phyloP scores from a whole-genome alignment of 2,329 filamentous ascomycete species.

The Teratosphaeria gauchensis region DNA sequence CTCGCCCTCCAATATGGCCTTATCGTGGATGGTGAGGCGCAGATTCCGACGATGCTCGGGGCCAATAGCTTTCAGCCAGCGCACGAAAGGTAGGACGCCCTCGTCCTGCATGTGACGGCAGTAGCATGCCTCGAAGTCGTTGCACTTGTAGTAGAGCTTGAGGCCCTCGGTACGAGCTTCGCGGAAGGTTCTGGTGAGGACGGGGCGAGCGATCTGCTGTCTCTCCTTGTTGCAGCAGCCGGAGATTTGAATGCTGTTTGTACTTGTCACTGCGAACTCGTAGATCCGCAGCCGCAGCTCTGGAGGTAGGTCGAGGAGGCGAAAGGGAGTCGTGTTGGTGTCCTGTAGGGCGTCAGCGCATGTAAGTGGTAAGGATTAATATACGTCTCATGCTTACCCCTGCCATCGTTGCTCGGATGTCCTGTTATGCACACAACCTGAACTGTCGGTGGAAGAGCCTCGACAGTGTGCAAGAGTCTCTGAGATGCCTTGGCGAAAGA shows the following conservation, averaged over 20 bases:
- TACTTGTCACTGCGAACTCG: slow-evolving; percentile 46
- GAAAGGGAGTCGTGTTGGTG: slow-evolving; percentile 35
- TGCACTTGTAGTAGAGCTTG: neutral
- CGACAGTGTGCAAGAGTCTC: no score
- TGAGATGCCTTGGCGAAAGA: no score
- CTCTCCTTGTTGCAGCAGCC: neutral
- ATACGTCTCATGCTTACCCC: neutral
- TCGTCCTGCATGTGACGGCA: neutral
- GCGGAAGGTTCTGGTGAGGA: neutral
- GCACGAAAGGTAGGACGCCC: neutral
- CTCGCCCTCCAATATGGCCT: neutral
- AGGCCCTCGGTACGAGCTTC: neutral
- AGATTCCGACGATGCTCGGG: neutral
- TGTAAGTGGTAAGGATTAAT: neutral
- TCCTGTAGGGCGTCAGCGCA: neutral
- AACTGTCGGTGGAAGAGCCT: no score
- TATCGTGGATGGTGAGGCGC: neutral
- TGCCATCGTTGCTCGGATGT: neutral
- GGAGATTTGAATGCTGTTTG: slow-evolving; percentile 49
- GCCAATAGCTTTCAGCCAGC: neutral
- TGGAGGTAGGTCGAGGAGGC: slow-evolving; percentile 56
- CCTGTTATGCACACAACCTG: no score
- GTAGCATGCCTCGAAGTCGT: neutral
- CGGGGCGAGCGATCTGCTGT: neutral
- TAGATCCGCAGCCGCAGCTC: slow-evolving; percentile 64